Evolutionary conservation across 805 yeast genomes (phyloP).

Genomic region (Jamesozyma rosinii): DNA sequence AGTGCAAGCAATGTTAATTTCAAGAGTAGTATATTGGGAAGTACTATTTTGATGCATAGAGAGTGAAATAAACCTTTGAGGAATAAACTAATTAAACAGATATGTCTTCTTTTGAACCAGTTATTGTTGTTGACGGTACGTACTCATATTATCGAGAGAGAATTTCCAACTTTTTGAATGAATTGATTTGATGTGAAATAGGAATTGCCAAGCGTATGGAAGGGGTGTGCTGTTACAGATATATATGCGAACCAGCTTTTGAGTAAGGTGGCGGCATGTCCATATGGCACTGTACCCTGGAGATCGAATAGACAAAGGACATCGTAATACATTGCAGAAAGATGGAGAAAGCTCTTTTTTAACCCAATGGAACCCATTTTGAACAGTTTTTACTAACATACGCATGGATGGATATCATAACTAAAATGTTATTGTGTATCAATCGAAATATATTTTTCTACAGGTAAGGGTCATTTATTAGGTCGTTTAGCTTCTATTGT

Average conservation of each 20-base stretch:
- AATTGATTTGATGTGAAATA: background rate
- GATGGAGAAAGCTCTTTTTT: background rate
- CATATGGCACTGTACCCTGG: too few species aligned
- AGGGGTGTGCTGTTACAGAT: too few species aligned
- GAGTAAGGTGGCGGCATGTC: too few species aligned
- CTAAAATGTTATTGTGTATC: too few species aligned
- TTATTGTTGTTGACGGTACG: slow-evolving; percentile 94
- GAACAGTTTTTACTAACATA: slow-evolving; percentile 8
- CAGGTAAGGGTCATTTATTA: slow-evolving; percentile 95
- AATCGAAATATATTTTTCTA: too few species aligned
- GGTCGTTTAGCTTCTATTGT: slow-evolving; percentile 99
- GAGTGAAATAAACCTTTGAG: background rate
- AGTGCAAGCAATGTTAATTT: background rate
- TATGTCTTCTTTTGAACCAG: slow-evolving; percentile 77
- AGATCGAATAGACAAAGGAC: too few species aligned
- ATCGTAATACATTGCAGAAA: background rate
- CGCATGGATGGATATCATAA: too few species aligned
- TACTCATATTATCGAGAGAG: slow-evolving; percentile 9
- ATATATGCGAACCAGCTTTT: too few species aligned
- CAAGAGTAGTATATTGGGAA: background rate
- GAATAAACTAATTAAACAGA: slow-evolving; percentile 7
- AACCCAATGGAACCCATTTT: background rate
- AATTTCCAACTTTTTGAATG: background rate
- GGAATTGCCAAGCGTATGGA: too few species aligned
- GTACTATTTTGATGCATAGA: background rate